phyloP scores from a whole-genome alignment of 306 rosid genomes.

The Quercus dentata region DNA sequence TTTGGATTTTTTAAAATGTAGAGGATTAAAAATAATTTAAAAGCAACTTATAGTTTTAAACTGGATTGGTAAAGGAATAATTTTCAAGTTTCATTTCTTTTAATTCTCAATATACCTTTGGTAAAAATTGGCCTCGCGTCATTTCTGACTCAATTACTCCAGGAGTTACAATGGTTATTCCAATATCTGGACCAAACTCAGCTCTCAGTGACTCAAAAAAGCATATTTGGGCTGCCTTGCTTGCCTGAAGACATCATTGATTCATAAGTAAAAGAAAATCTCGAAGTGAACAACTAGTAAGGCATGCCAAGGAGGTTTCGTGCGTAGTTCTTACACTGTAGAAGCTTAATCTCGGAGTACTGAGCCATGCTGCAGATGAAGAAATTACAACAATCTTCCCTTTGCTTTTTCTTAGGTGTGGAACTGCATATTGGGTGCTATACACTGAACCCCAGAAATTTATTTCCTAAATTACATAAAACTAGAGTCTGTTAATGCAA shows the following conservation, averaged over 20 bases:
- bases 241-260: constrained; percentile 9
- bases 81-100: no score
- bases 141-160: constrained; percentile 10
- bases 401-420: no score
- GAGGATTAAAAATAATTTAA: no score
- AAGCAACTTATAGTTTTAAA: no score
- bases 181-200: constrained; percentile 14
- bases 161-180: constrained; percentile 12
- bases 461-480: background rate
- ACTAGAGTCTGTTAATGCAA: no score
- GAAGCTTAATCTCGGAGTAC: background rate
- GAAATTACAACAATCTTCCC: no score
- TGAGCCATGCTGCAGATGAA: background rate
- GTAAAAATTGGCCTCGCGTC: background rate
- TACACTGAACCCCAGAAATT: background rate
- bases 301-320: background rate
- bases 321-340: background rate
- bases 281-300: background rate
- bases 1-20: no score
- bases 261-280: background rate
- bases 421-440: no score
- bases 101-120: no score
- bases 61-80: no score
- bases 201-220: constrained; percentile 21
- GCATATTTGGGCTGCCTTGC: constrained; percentile 16